Base-by-base conservation (phyloP, 73 alveolate species). In the Tetrahymena borealis region DNA sequence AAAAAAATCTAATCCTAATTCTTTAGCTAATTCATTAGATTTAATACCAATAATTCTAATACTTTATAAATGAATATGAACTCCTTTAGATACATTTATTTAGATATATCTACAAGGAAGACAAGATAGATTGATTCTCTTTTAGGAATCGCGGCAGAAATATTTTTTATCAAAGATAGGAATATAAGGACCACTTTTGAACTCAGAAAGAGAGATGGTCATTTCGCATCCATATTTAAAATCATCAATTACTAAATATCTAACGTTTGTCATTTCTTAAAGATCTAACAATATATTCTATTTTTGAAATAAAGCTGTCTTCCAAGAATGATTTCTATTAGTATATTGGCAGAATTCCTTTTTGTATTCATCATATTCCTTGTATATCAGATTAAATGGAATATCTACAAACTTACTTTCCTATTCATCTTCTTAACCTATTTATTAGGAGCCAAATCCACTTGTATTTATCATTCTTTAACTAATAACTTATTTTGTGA, bases 161-260 rank as follows among this genome's bases (percentile, higher is more conserved):
- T 78, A 92, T 78, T 92, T 35, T 36, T 78, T 92, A 20, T 92
- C 78, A 79, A 39, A 60, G 4, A 92, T 90, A 6, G 95, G 91
- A 37, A 92, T 92, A 78, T 33, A 92, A 38, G 95, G 95, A 13
- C 95, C 95, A 38, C 77, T 92, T 78, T 92, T 92, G 32, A 92
- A 78, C 38, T 92, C 95, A n/a, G 92, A 78, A 9, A 92, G 43
- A 33, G 37, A 92, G 11, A 92, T 91, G n/a, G 95, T 78, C 78
- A 92, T 92, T 42, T 92, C 95, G 38, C 95, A 92, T 20, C 95
- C 95, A 78, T 92, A 92, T 36, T 77, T 78, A 12, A 92, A 39
- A 42, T 92, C 78, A 78, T 92, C 92, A 92, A 92, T 92, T 20
- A 78, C 40, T 16, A 92, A 35, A 78, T 78, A 92, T 78, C 91